Base-by-base conservation (phyloP, 345 rosid genomes). In the Acer saccharum region DNA sequence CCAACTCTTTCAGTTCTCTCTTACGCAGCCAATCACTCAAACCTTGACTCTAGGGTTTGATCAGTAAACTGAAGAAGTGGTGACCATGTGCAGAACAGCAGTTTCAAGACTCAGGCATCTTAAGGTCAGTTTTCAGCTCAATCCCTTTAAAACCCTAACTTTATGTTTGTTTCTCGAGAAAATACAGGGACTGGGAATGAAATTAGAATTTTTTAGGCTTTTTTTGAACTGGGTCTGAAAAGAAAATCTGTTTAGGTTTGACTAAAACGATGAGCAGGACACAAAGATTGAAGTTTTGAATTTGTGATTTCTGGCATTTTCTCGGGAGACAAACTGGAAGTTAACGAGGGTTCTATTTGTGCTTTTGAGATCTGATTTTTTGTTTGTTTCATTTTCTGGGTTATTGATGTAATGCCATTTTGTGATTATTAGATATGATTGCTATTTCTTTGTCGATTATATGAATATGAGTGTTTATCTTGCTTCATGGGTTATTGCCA, bases 41-140 rank as follows among this genome's bases (percentile, higher is more conserved):
- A 44, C 57, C 32, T 11, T 4, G 21, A 18, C 5, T 76, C 64
- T 79, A 81, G 76, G 77, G 77, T 81, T 81, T 61, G 9, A 52
- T 46, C 50, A 68, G 23, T 23, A 3, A 18, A n/a, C 72, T 52
- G 7, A 16, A 61, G 82, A 10, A 54, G 70, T 7, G 23, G 20
- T 60, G 72, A 65, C 77, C 65, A 91, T 91, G 94, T 88, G 85
- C 48, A 83, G 94, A 75, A 82, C 85, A 39, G 87, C 89, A 55
- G 87, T 86, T 72, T 89, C 86, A 65, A 89, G 90, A 80, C 83
- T 89, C 54, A 80, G 77, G 80, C 78, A 87, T 76, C 85, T 89
- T 52, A 85, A 89, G 90, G 94, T 91, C 75, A 27, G 81, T 74
- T 1, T 58, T 71, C 66, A 58, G 1, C 35, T 10, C 23, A 10